Conservation (phyloP, 192 early-diverging fungal species). For the Entomortierella lignicola region DNA sequence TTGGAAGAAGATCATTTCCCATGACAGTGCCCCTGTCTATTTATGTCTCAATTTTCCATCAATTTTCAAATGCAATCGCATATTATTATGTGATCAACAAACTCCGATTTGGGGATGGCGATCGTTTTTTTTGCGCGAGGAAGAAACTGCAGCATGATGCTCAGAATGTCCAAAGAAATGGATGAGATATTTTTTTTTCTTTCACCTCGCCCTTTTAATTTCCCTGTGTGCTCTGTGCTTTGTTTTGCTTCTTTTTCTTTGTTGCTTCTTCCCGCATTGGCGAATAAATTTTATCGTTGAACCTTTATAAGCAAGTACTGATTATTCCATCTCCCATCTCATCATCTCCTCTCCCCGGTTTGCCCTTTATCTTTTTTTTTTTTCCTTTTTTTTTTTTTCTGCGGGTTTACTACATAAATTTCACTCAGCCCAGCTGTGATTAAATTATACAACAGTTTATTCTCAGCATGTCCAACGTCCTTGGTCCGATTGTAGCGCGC, state of each 20-base stretch:
- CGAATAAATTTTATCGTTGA: too few species aligned
- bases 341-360: neutral
- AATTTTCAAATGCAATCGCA: too few species aligned
- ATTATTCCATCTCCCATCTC: neutral
- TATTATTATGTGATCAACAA: too few species aligned
- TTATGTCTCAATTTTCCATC: too few species aligned
- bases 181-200: neutral
- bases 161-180: neutral
- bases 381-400: neutral
- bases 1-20: too few species aligned
- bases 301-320: too few species aligned
- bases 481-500: constrained; percentile 35
- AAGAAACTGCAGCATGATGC: too few species aligned
- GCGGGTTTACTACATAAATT: neutral
- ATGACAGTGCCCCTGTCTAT: too few species aligned
- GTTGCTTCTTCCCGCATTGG: too few species aligned
- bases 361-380: neutral
- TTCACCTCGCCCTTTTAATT: neutral
- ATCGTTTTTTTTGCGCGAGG: too few species aligned
- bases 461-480: constrained; percentile 37
- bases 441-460: neutral
- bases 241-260: neutral
- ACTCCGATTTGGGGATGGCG: too few species aligned
- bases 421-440: neutral
- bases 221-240: neutral